Conservation (phyloP, 164 flowering plant genomes). For the Piper betle region DNA sequence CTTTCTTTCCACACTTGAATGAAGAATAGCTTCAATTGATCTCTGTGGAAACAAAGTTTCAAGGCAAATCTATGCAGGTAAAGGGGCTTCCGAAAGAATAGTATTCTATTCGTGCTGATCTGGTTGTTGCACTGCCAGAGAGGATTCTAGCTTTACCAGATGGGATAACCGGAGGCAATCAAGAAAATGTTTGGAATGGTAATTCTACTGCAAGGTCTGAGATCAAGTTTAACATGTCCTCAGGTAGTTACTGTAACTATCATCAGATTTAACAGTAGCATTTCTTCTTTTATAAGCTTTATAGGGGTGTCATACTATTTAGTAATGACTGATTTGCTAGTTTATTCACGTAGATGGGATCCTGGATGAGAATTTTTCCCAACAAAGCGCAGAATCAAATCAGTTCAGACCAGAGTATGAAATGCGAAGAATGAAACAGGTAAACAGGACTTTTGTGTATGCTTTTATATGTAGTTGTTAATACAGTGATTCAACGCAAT, state of each 20-base stretch:
- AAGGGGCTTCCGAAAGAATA: constrained; percentile 85
- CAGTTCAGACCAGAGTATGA: constrained; percentile 80
- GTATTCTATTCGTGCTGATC: constrained; percentile 56
- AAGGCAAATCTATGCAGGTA: no score
- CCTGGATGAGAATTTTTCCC: constrained; percentile 54
- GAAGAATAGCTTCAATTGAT: no score
- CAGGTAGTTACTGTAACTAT: constrained; percentile 26
- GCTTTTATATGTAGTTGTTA: no score
- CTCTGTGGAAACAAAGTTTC: no score
- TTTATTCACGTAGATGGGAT: constrained; percentile 40
- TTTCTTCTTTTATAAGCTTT: neutral
- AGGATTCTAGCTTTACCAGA: constrained; percentile 86
- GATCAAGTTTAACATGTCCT: constrained; percentile 59
- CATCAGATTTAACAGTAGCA: neutral
- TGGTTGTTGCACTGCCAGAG: constrained; percentile 66
- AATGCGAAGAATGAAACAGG: constrained; percentile 88
- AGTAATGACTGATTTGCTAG: neutral
- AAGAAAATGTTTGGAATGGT: constrained; percentile 56
- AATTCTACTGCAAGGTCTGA: constrained; percentile 51
- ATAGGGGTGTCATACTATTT: neutral
- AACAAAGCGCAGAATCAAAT: constrained; percentile 57
- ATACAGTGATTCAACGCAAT: no score
- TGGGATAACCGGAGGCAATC: constrained; percentile 54
- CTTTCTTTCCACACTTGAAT: no score
- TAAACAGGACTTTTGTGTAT: no score